These are phyloP conservation scores for Sarocladiaceae sp. DNA, from an alignment of 2,329 filamentous ascomycete genomes.

Conservation along the genomic window DNA sequence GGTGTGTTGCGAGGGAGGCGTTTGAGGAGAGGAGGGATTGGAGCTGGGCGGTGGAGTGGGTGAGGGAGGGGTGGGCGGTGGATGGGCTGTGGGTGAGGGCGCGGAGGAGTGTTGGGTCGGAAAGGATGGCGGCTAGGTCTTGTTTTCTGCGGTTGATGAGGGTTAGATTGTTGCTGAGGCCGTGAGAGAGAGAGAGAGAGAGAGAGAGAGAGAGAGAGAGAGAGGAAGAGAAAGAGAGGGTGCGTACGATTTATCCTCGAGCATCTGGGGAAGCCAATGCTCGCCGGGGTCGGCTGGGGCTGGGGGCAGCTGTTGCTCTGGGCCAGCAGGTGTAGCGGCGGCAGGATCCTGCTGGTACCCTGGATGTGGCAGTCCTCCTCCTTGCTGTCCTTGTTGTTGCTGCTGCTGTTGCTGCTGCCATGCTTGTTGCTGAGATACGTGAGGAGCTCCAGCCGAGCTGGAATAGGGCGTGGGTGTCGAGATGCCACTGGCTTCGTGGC, in stretches of 20 bases:
- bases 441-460: no score
- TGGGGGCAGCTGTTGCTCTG: conserved; percentile 14
- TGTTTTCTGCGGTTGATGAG: conserved; percentile 53
- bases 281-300: conserved; percentile 53
- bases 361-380: no score
- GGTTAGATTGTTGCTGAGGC: neutral
- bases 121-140: conserved; percentile 66
- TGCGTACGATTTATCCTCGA: conserved; percentile 77
- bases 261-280: conserved; percentile 69
- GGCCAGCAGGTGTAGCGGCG: conserved; percentile 12
- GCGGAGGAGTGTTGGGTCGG: conserved; percentile 58
- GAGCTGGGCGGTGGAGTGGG: conserved; percentile 58
- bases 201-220: neutral
- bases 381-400: conserved; percentile 3
- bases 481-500: conserved; percentile 61
- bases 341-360: conserved; percentile 12
- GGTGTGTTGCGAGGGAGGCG: conserved; percentile 58
- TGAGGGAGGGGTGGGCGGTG: conserved; percentile 66
- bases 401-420: no score
- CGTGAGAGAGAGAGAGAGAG: neutral
- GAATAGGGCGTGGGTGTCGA: conserved; percentile 50
- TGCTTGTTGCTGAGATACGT: no score
- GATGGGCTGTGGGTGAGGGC: conserved; percentile 64
- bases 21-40: conserved; percentile 64
- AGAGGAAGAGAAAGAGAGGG: conserved; percentile 1